Percentiles rank a stretch among this genome's conserved stretches.
Conservation (phyloP, 805 yeast species). For the Zygotorulaspora chibaensis region DNA sequence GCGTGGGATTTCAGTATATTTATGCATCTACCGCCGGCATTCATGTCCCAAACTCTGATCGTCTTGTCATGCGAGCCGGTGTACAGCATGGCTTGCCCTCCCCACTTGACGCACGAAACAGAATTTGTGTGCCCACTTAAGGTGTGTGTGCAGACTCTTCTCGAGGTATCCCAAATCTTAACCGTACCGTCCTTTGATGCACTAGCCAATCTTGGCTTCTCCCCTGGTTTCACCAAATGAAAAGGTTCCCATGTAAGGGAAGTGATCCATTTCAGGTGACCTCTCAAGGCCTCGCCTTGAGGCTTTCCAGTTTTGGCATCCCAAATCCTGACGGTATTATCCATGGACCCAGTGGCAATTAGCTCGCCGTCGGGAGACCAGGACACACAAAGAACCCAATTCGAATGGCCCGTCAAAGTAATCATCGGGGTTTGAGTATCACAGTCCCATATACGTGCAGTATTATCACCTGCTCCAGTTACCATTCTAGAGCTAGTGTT, state of each 20-base stretch:
- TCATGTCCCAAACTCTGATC: constrained; percentile 82
- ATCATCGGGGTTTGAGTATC: constrained; percentile 86
- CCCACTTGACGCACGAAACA: constrained; percentile 96
- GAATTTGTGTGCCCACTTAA: constrained; percentile 84
- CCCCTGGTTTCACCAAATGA: constrained; percentile 67
- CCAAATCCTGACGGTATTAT: constrained; percentile 84
- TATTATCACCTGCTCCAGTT: constrained; percentile 93
- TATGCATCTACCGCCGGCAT: constrained; percentile 67
- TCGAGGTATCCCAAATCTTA: constrained; percentile 80
- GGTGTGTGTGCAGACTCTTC: constrained; percentile 61
- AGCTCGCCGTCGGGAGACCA: constrained; percentile 91
- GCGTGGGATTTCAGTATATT: constrained; percentile 85
- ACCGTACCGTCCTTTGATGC: constrained; percentile 90
- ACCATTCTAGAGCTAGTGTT: constrained; percentile 78
- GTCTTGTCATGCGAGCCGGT: constrained; percentile 94
- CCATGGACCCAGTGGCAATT: constrained; percentile 96
- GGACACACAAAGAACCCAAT: constrained; percentile 89
- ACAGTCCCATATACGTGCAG: constrained; percentile 96
- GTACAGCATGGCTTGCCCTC: constrained; percentile 80
- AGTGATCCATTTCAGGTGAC: constrained; percentile 88
- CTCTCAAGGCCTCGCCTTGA: constrained; percentile 66
- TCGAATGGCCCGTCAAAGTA: constrained; percentile 77
- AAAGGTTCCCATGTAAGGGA: constrained; percentile 92
- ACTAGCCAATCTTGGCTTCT: constrained; percentile 67
- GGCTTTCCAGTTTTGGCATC: constrained; percentile 69